Conservation (phyloP, 2,329 filamentous ascomycete species). For the Chaetomiaceae sp. region DNA sequence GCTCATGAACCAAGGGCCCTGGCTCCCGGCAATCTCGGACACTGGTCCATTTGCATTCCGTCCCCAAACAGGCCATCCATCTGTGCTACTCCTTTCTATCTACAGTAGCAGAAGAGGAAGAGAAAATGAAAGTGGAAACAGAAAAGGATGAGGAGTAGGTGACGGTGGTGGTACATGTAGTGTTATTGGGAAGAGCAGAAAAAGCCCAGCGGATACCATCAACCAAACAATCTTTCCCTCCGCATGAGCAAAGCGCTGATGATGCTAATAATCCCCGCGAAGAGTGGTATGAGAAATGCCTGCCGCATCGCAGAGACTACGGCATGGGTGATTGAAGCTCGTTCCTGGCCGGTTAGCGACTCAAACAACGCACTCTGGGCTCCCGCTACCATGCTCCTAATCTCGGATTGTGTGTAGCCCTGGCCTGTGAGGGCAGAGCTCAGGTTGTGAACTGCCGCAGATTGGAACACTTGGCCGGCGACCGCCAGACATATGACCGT, state of each 20-base stretch:
- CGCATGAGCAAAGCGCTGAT: neutral
- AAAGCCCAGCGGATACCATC: no score
- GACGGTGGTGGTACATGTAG: no score
- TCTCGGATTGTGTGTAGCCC: conserved; percentile 28
- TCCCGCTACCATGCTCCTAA: conserved; percentile 31
- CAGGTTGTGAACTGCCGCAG: conserved; percentile 23
- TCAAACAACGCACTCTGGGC: conserved; percentile 31
- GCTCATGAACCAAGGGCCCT: no score
- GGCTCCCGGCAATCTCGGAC: no score
- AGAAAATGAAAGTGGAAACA: no score
- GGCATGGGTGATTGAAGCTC: conserved; percentile 28
- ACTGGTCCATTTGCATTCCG: no score
- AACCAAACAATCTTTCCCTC: neutral
- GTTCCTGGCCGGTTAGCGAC: conserved; percentile 24
- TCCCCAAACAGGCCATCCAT: no score
- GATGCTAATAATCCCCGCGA: neutral
- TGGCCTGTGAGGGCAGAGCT: conserved; percentile 25
- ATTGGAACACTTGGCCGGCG: conserved; percentile 33
- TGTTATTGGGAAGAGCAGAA: no score
- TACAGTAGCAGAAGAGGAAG: no score
- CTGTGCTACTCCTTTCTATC: no score
- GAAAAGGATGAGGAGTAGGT: no score
- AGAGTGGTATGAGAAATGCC: conserved; percentile 25
- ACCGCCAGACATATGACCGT: conserved; percentile 27
- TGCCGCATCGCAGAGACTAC: conserved; percentile 32